Conservation (phyloP, 2,329 filamentous ascomycete genomes). For the Trichoderma breve region DNA sequence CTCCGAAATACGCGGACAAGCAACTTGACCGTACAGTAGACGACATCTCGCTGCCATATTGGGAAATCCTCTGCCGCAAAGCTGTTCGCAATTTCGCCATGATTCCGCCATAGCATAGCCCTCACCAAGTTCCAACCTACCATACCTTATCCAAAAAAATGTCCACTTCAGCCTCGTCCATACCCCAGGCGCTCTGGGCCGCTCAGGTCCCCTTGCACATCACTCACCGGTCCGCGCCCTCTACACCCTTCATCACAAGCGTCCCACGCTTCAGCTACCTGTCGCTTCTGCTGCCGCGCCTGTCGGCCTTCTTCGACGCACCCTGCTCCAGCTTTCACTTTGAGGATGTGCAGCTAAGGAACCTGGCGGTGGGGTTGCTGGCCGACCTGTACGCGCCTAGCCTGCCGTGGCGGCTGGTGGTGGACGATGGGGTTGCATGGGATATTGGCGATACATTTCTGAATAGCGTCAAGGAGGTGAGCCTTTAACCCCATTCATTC, state of each 20-base stretch:
- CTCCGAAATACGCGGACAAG: not conserved
- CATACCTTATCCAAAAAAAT: not conserved
- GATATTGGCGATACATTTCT: conserved; percentile 62
- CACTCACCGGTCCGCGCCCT: conserved; percentile 47
- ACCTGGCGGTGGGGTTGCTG: conserved; percentile 53
- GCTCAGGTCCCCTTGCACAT: conserved; percentile 55
- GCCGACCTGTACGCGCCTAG: conserved; percentile 56
- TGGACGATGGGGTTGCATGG: conserved; percentile 55
- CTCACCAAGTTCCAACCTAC: not conserved
- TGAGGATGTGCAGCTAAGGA: conserved; percentile 52
- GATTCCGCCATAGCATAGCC: conserved; percentile 15
- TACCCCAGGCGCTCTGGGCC: conserved; percentile 53
- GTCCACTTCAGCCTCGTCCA: conserved; percentile 20
- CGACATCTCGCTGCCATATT: not conserved
- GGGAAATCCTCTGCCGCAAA: not conserved
- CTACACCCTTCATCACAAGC: conserved; percentile 51
- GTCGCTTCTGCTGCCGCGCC: conserved; percentile 54
- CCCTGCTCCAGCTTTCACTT: conserved; percentile 60
- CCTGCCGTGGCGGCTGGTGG: conserved; percentile 55
- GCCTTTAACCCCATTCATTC: conserved; percentile 22
- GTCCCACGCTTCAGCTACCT: conserved; percentile 61
- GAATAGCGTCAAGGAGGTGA: conserved; percentile 62
- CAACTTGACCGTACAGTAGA: not conserved
- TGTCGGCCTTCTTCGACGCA: conserved; percentile 51
- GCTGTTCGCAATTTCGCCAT: not conserved